Evolutionary conservation across 1,139 yeast genomes (phyloP).

Genomic region (Komagataea norvegica): DNA sequence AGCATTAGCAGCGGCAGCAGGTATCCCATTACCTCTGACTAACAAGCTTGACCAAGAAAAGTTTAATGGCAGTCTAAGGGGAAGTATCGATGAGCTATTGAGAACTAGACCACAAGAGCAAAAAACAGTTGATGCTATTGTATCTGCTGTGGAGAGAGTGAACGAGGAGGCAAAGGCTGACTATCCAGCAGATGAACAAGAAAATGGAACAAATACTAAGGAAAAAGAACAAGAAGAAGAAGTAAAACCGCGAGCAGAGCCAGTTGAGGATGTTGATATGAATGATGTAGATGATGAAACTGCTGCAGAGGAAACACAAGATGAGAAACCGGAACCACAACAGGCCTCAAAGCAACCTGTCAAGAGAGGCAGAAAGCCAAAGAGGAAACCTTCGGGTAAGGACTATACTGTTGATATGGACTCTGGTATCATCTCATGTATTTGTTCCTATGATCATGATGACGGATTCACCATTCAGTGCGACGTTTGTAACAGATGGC

Average conservation of each 20-base stretch:
- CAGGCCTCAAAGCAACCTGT: conserved; percentile 2
- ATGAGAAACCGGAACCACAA: conserved; percentile 5
- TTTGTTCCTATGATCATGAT: conserved; percentile 85
- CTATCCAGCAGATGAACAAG: conserved; percentile 14
- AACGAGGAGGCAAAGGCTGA: conserved; percentile 3
- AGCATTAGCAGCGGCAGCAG: conserved; percentile 69
- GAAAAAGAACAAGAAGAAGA: not conserved
- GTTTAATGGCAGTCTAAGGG: not conserved
- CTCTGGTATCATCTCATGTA: conserved; percentile 82
- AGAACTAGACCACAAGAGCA: conserved; percentile 1
- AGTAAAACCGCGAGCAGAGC: conserved; percentile 1
- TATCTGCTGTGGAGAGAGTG: conserved; percentile 1
- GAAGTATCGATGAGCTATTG: conserved; percentile 11
- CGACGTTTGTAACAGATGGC: conserved; percentile 90
- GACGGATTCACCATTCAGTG: conserved; percentile 96
- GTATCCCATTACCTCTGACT: conserved; percentile 51
- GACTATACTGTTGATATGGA: conserved; percentile 68
- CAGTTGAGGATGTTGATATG: conserved; percentile 1
- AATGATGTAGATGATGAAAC: conserved; percentile 10
- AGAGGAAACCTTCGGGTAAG: conserved; percentile 19
- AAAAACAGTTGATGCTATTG: not conserved
- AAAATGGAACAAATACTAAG: conserved; percentile 8
- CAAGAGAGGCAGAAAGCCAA: conserved; percentile 11
- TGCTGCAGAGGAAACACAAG: conserved; percentile 9
- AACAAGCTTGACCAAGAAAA: not conserved